phyloP scores from a whole-genome alignment of 306 rosid species.

The Dalbergia cochinchinensis region DNA sequence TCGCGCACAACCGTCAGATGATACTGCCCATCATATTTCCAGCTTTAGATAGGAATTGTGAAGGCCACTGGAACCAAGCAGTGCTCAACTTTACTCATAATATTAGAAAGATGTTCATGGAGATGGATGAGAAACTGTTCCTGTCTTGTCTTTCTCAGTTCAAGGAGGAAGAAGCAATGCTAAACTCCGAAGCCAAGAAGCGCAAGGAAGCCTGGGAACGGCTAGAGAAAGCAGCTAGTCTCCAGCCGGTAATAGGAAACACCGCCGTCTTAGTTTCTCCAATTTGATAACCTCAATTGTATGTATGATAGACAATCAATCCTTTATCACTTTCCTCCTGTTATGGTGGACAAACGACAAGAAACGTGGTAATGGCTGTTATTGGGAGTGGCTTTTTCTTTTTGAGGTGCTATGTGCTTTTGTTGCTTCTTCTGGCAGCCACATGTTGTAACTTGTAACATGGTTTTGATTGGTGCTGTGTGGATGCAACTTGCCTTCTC shows the following conservation, averaged over 20 bases:
- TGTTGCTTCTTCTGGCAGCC: slow-evolving; percentile 54
- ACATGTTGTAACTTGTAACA: slow-evolving; percentile 57
- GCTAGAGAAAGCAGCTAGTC: slow-evolving; percentile 77
- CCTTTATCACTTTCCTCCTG: slow-evolving; percentile 41
- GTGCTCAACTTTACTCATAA: slow-evolving; percentile 83
- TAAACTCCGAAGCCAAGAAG: slow-evolving; percentile 57
- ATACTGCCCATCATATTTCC: slow-evolving; percentile 86
- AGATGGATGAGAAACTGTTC: slow-evolving; percentile 91
- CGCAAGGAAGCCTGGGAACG: slow-evolving; percentile 83
- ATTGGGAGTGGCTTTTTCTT: slow-evolving; percentile 43
- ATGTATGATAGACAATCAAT: slow-evolving; percentile 45
- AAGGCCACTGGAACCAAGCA: slow-evolving; percentile 91
- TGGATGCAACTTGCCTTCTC: slow-evolving; percentile 47
- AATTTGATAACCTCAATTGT: slow-evolving; percentile 46
- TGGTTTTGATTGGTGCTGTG: slow-evolving; percentile 49
- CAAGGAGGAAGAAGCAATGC: slow-evolving; percentile 74
- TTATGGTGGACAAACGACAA: slow-evolving; percentile 49
- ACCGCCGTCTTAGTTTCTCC: slow-evolving; percentile 86
- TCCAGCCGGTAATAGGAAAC: slow-evolving; percentile 77
- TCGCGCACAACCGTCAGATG: slow-evolving; percentile 83
- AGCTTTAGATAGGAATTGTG: slow-evolving; percentile 78
- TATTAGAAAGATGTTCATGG: slow-evolving; percentile 84
- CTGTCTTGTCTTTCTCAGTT: slow-evolving; percentile 59
- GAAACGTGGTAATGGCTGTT: slow-evolving; percentile 60
- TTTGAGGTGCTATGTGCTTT: slow-evolving; percentile 44